Percentiles rank a stretch among this genome's conserved stretches.
phyloP scores from a whole-genome alignment of 805 yeast genomes.

The Yamadazyma paraphyllophila region DNA sequence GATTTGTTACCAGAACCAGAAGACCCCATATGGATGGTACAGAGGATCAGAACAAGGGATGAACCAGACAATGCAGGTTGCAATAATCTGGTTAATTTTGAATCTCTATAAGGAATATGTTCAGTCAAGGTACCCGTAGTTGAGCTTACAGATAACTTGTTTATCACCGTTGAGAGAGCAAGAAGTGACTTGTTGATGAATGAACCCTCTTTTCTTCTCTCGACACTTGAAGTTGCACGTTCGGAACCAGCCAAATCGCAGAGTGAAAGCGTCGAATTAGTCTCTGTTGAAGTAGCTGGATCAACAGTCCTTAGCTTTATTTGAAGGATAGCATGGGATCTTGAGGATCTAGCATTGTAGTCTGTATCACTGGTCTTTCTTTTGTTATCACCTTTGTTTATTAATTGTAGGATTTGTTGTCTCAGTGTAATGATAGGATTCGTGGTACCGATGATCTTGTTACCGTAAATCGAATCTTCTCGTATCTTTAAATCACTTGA shows the following conservation, averaged over 20 bases:
- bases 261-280: constrained; percentile 65
- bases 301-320: constrained; percentile 53
- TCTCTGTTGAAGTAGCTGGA: constrained; percentile 35
- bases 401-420: constrained; percentile 57
- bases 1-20: constrained; percentile 11
- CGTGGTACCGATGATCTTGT: constrained; percentile 69
- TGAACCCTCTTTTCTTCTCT: constrained; percentile 90
- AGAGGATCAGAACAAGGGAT: constrained; percentile 77
- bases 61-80: constrained; percentile 93
- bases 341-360: constrained; percentile 79
- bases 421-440: constrained; percentile 57
- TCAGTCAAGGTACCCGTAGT: constrained; percentile 33
- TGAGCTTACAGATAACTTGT: constrained; percentile 56
- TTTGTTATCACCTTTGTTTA: constrained; percentile 67
- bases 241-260: constrained; percentile 99
- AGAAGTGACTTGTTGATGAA: constrained; percentile 87
- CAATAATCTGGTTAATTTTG: constrained; percentile 81
- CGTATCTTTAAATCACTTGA: constrained; percentile 65
- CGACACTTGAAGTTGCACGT: constrained; percentile 68
- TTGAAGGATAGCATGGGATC: constrained; percentile 89
- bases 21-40: constrained; percentile 74
- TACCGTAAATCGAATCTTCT: constrained; percentile 72
- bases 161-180: constrained; percentile 89
- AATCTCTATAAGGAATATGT: constrained; percentile 91
- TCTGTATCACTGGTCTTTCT: constrained; percentile 88